Percentiles rank a stretch among this genome's conserved stretches.
Evolutionary conservation across 2,329 filamentous ascomycete genomes (phyloP).

Genomic region (Fusarium xylarioides): DNA sequence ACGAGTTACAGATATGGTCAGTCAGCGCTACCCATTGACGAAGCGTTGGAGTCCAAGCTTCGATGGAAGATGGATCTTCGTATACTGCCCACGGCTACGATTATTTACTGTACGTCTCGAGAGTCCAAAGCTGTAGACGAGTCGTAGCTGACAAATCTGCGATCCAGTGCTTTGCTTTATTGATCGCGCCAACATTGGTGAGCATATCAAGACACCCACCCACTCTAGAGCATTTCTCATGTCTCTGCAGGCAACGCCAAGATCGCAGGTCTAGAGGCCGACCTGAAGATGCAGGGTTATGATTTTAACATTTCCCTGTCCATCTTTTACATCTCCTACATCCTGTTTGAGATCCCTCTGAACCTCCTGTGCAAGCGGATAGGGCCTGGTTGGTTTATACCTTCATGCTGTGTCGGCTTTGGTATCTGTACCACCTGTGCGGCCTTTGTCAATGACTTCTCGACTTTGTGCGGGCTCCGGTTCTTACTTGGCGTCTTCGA

Average conservation of each 20-base stretch:
- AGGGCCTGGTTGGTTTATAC: neutral
- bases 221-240: neutral
- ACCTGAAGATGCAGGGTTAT: neutral
- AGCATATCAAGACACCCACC: neutral
- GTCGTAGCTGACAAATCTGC: neutral
- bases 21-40: neutral
- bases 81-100: neutral
- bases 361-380: neutral
- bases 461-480: neutral
- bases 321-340: neutral
- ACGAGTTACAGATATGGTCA: neutral
- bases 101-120: neutral
- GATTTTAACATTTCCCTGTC: neutral
- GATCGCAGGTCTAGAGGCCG: neutral
- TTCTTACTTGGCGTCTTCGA: neutral
- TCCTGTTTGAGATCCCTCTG: neutral
- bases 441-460: neutral
- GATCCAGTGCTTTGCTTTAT: neutral
- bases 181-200: neutral
- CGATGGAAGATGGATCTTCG: slow-evolving; percentile 1
- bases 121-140: neutral
- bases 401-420: neutral
- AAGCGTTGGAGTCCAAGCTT: neutral
- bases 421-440: neutral
- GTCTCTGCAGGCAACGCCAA: neutral